Evolutionary conservation across 2,329 filamentous ascomycete genomes (phyloP).

Genomic region (Lachnellula willkommii): DNA sequence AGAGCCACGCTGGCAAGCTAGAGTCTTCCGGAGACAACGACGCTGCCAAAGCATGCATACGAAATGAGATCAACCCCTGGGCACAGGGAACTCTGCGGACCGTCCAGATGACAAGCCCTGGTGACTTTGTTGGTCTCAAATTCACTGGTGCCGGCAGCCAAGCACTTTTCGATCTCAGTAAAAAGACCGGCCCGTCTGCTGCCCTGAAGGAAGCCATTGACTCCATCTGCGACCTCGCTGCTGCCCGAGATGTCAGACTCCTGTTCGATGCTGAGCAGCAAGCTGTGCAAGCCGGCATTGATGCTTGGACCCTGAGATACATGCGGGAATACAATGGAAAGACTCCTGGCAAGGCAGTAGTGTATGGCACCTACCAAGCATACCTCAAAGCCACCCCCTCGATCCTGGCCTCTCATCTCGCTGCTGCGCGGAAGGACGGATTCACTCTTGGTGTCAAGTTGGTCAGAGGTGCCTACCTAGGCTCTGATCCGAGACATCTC

Average conservation of each 20-base stretch:
- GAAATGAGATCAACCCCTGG: conserved; percentile 65
- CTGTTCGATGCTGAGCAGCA: conserved; percentile 86
- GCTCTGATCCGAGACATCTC: conserved; percentile 61
- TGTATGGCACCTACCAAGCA: conserved; percentile 78
- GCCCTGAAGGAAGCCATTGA: conserved; percentile 66
- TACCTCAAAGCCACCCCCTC: conserved; percentile 62
- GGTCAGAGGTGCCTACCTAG: conserved; percentile 69
- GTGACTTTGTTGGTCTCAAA: conserved; percentile 52
- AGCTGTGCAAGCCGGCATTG: conserved; percentile 70
- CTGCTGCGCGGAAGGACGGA: conserved; percentile 49
- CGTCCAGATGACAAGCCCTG: conserved; percentile 47
- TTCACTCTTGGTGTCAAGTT: conserved; percentile 71
- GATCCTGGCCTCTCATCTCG: conserved; percentile 55
- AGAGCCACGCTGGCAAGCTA: conserved; percentile 45
- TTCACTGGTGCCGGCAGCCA: conserved; percentile 79
- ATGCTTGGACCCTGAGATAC: conserved; percentile 72
- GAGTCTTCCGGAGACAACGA: conserved; percentile 41
- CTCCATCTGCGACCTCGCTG: conserved; percentile 67
- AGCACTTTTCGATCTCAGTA: conserved; percentile 61
- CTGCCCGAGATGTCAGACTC: conserved; percentile 62
- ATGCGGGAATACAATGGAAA: conserved; percentile 70
- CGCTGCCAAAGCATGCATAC: conserved; percentile 45
- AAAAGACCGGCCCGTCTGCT: conserved; percentile 56
- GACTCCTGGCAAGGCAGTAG: conserved; percentile 52
- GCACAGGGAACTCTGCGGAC: conserved; percentile 68